Base-by-base conservation (phyloP, 306 rosid genomes). In the Ormosia emarginata region DNA sequence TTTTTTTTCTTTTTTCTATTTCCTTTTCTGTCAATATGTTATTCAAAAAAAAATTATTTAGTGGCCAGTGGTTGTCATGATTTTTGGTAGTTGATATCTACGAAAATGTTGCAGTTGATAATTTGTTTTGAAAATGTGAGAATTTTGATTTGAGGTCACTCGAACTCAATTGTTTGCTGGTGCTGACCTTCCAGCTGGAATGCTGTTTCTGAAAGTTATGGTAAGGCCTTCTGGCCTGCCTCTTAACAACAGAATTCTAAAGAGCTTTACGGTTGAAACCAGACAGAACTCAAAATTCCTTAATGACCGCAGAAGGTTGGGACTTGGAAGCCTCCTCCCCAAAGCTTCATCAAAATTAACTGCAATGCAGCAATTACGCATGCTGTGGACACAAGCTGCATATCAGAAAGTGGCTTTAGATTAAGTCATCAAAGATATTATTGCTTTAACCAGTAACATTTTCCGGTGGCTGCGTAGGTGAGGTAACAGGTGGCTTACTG, bases 61-160 rank as follows among this genome's bases (percentile, higher is more conserved):
- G 77, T 86, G 68, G 85, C 79, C 74, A 43, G 64, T 12, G 74
- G 81, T 15, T 74, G 83, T 79, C 79, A 33, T 62, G 79, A 70
- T 61, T 85, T 56, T 74, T 71, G 44, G 71, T 78, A 30, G 83
- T 72, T 81, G 52, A 24, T 43, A 67, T 33, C 59, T 32, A 43
- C 67, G 66, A 13, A 67, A 59, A 18, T 14, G 75, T 34, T 85
- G 83, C 36, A 46, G 71, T 13, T 83, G 43, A 57, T 65, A 53
- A 13, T 44, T 36, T 49, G 8, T 71, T 58, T 58, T 34, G 41
- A 58, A 56, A 34, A 34, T 69, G 57, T 6, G 50, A 46, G 32
- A 58, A 55, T 79, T 17, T 67, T 17, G 1, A 10, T 17, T 9
- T 39, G n/a, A 8, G 34, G 0, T 2, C 33, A 57, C 15, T 49